Percentiles rank a stretch among this genome's conserved stretches.
Evolutionary conservation across 352 stramenopile genomes (phyloP).

Genomic region (Pythium plurisporium): DNA sequence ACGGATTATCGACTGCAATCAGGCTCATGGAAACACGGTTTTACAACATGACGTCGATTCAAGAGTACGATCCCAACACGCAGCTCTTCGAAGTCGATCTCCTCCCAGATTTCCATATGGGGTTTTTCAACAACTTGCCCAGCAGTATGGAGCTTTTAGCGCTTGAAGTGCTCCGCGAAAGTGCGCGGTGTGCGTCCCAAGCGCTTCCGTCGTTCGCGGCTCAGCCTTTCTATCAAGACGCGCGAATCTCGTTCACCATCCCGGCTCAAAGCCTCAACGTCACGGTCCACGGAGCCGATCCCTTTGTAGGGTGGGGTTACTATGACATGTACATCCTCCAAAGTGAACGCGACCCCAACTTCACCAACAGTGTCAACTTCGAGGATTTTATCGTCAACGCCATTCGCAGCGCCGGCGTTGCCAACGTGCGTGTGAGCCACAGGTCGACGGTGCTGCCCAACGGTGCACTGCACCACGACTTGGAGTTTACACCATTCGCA

Average conservation of each 20-base stretch:
- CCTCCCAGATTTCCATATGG: background rate
- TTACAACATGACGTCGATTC: background rate
- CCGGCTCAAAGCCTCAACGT: background rate
- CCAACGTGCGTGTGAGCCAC: no score
- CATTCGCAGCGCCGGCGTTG: no score
- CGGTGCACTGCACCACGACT: background rate
- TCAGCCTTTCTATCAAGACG: background rate
- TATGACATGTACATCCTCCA: no score
- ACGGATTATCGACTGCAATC: background rate
- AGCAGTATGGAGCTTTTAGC: no score
- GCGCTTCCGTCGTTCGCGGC: background rate
- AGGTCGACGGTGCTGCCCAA: no score
- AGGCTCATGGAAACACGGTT: background rate
- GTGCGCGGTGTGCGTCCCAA: background rate
- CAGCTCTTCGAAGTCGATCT: slow-evolving; percentile 5
- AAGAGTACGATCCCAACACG: background rate
- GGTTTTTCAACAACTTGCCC: background rate
- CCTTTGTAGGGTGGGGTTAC: background rate
- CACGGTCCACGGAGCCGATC: background rate
- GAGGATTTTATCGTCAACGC: slow-evolving; percentile 8
- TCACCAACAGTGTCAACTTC: no score
- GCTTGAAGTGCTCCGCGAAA: slow-evolving; percentile 2
- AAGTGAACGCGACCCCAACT: no score
- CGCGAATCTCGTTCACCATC: background rate
- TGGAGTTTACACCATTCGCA: background rate